Percentiles rank a stretch among this genome's conserved stretches.
Conservation (phyloP, 768 basidiomycete species). For the Strobilomyces dryophilus region DNA sequence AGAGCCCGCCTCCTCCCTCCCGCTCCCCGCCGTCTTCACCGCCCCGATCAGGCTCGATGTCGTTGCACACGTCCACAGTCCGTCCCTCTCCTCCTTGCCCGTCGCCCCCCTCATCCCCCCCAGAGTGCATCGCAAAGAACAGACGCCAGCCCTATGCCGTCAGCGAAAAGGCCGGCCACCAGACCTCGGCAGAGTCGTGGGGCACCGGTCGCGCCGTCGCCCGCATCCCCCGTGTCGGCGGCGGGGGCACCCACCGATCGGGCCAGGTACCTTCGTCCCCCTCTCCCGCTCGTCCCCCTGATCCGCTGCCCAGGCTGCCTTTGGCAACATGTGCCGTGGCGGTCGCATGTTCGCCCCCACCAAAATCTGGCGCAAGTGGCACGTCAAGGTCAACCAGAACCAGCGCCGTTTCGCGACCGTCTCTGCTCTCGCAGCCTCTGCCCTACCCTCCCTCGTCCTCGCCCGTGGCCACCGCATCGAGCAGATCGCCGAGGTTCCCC, state of each 20-base stretch:
- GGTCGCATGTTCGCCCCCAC: slow-evolving; percentile 99
- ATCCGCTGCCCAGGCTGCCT: slow-evolving; percentile 67
- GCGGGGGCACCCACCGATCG: slow-evolving; percentile 97
- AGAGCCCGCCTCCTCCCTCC: slow-evolving; percentile 87
- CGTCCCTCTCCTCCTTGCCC: slow-evolving; percentile 35
- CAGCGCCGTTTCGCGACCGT: slow-evolving; percentile 97
- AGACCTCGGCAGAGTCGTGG: slow-evolving; percentile 99
- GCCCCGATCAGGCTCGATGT: slow-evolving; percentile 99
- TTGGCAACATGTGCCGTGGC: slow-evolving; percentile 99
- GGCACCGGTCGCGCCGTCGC: slow-evolving; percentile 99
- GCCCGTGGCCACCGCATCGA: slow-evolving; percentile 99
- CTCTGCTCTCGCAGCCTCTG: slow-evolving; percentile 96
- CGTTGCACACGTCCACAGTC: slow-evolving; percentile 98
- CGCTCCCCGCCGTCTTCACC: slow-evolving; percentile 93
- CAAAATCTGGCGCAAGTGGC: slow-evolving; percentile 99
- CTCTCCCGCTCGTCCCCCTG: neutral
- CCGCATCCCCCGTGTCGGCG: slow-evolving; percentile 99
- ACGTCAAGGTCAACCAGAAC: slow-evolving; percentile 99
- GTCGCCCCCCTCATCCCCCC: neutral
- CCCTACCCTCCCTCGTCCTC: slow-evolving; percentile 92
- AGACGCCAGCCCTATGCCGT: slow-evolving; percentile 96
- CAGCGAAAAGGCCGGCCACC: slow-evolving; percentile 97
- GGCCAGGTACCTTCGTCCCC: slow-evolving; percentile 60
- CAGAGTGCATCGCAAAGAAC: slow-evolving; percentile 98
- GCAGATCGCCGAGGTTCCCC: slow-evolving; percentile 92